phyloP scores from a whole-genome alignment of 2,329 filamentous ascomycete species.

The Gaeumannomyces sp. region DNA sequence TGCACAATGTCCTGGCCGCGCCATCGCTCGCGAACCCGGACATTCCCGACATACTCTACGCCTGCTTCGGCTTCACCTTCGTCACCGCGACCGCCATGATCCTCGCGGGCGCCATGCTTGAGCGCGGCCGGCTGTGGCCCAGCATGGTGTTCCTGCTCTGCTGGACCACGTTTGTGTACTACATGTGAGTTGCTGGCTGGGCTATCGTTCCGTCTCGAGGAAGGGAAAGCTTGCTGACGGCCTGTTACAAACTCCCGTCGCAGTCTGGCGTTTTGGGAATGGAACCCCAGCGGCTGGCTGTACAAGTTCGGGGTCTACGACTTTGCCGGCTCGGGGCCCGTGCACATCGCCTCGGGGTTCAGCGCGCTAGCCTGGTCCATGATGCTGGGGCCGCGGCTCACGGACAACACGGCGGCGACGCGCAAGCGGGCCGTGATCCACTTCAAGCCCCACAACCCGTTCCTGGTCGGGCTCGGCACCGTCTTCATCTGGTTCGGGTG shows the following conservation, averaged over 20 bases:
- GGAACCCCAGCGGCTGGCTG: constrained; percentile 62
- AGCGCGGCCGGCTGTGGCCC: constrained; percentile 36
- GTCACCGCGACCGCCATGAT: constrained; percentile 56
- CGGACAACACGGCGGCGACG: constrained; percentile 35
- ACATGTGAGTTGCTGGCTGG: constrained; percentile 20
- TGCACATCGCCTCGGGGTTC: constrained; percentile 58
- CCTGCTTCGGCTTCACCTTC: constrained; percentile 60
- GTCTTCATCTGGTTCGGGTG: constrained; percentile 60
- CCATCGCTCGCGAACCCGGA: constrained; percentile 51
- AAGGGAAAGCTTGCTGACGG: neutral
- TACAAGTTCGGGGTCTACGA: constrained; percentile 54
- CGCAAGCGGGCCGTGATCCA: constrained; percentile 20
- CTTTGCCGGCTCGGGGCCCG: constrained; percentile 57
- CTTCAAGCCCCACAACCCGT: constrained; percentile 55
- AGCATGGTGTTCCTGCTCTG: constrained; percentile 58
- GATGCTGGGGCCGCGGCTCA: constrained; percentile 51
- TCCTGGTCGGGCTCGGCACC: constrained; percentile 58
- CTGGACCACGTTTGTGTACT: constrained; percentile 62
- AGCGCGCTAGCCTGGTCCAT: constrained; percentile 58
- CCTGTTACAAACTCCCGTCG: neutral
- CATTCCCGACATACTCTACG: constrained; percentile 60
- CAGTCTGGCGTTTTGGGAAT: constrained; percentile 58
- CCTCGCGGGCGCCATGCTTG: constrained; percentile 57
- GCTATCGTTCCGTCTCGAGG: neutral
- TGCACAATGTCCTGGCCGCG: constrained; percentile 54